Base-by-base conservation (phyloP, 257 asterid species). In the Solanum corneliomulleri region DNA sequence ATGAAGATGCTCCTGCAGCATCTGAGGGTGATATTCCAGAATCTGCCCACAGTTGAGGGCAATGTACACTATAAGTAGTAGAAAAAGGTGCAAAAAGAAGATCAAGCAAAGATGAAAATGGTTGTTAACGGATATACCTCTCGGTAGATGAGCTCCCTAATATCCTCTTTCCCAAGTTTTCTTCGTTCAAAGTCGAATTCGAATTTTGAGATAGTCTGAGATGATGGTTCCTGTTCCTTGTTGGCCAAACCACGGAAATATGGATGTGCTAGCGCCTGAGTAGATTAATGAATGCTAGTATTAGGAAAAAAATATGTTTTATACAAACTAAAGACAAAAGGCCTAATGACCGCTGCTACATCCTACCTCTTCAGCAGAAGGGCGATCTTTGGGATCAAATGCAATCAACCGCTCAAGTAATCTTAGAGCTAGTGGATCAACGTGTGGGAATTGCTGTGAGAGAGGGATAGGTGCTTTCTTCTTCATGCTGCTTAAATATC, bases 11-110 rank as follows among this genome's bases (percentile, higher is more conserved):
- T 97, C 99, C 94, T 95, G 96, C 92, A 97, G 96, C 98, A 97
- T 94, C 95, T 96, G 99, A 66, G 99, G 99, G 89, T 97, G 99
- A 93, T 96, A 97, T 98, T 97, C 98, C 97, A 96, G 94, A 92
- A 97, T 97, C 99, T 97, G 97, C 90, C 88, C 78, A 88, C 86
- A 89, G 89, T 91, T 91, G 49, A 83, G 23, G 88, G 87, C 86
- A 89, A 91, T 86, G 90, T 86, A 87, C 91, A 47, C 85, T 11
- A 89, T 92, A 92, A 93, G 93, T 88, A 88, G 85, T 86, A 74
- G 89, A 56, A 83, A 87, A 23, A 89, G 2, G 42, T 18, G 85
- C 75, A 89, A 78, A 75, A 31, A 80, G 82, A 86, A 21, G 83
- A 37, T 70, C 82, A 33, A 82, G 85, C 80, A 47, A 82, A 56